Evolutionary conservation across 768 basidiomycete species (phyloP).

Genomic region (Piloderma croceum): DNA sequence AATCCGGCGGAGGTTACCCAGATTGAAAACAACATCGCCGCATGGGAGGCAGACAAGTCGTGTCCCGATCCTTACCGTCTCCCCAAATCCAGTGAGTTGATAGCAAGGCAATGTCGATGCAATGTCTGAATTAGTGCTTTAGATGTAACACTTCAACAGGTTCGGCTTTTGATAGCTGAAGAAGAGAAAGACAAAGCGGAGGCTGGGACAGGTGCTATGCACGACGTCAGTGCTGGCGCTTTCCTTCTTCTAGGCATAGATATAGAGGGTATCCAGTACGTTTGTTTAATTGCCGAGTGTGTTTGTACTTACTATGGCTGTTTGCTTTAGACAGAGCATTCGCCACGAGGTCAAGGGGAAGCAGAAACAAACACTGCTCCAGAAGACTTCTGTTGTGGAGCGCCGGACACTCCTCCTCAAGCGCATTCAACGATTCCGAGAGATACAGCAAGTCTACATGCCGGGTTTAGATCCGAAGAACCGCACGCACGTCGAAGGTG

Average conservation of each 20-base stretch:
- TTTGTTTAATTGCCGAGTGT: not conserved
- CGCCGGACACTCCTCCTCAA: not conserved
- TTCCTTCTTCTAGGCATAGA: constrained; percentile 17
- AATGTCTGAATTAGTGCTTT: not conserved
- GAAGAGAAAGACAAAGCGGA: not conserved
- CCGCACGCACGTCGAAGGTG: not conserved
- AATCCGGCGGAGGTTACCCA: not conserved
- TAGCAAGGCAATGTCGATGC: not conserved
- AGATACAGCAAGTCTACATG: not conserved
- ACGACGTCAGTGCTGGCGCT: constrained; percentile 9
- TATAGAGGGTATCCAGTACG: constrained; percentile 22
- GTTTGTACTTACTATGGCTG: not conserved
- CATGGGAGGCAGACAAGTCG: constrained; percentile 3
- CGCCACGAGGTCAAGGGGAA: not conserved
- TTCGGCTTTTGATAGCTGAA: constrained; percentile 7
- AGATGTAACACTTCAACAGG: constrained; percentile 8
- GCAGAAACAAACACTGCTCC: not conserved
- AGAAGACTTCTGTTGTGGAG: not conserved
- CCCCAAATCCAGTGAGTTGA: not conserved
- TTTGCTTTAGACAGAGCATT: not conserved
- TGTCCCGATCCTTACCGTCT: constrained; percentile 2
- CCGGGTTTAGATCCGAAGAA: not conserved
- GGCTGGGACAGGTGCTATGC: constrained; percentile 6
- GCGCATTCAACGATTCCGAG: not conserved
- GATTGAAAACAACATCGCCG: not conserved